Base-by-base conservation (phyloP, 768 basidiomycete species). In the Asterophora lycoperdoides region DNA sequence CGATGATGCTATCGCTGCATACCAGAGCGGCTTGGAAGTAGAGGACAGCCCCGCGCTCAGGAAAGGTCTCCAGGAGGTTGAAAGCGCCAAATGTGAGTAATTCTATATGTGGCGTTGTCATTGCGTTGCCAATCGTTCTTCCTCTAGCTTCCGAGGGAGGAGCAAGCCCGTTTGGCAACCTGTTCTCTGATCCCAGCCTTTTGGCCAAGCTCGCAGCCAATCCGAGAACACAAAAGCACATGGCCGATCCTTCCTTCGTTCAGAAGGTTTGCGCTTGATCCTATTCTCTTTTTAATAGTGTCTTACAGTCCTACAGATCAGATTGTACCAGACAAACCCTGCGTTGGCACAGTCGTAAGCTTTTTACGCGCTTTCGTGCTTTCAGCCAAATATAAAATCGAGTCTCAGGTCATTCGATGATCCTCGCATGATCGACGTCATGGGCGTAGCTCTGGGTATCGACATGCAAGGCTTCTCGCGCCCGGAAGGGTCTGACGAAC, bases 361-460 rank as follows among this genome's bases (percentile, higher is more conserved):
- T 36, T n/a, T 19, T 8, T 32, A 4, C 30, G 20, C 4, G 19
- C 15, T 41, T 28, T 40, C 33, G 10, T 48, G 34, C 40, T 28
- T 20, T 44, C 15, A 30, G 10, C 46, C 41, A 9, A 40, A 20
- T 36, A 43, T n/a, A n/a, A n/a, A n/a, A n/a, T n/a, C n/a, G n/a
- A n/a, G n/a, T n/a, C 56, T 15, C 55, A 81, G 78, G 38, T 76
- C 81, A 59, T 64, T 89, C 57, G 71, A 80, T 52, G 94, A 97
- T 67, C 83, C 94, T 30, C 81, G 94, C 50, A 93, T 96, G 91
- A 90, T 93, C 65, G 86, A 90, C 61, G 93, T 93, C 13, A 74
- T 97, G 37, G 94, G 94, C 51, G 94, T 83, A 9, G 77, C 91
- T 48, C 91, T 97, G 87, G 92, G 92, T 29, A 77, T 97, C 57